These are phyloP conservation scores for Sistotremastrum suecicum DNA, from an alignment of 768 basidiomycete genomes.

Conservation along the genomic window DNA sequence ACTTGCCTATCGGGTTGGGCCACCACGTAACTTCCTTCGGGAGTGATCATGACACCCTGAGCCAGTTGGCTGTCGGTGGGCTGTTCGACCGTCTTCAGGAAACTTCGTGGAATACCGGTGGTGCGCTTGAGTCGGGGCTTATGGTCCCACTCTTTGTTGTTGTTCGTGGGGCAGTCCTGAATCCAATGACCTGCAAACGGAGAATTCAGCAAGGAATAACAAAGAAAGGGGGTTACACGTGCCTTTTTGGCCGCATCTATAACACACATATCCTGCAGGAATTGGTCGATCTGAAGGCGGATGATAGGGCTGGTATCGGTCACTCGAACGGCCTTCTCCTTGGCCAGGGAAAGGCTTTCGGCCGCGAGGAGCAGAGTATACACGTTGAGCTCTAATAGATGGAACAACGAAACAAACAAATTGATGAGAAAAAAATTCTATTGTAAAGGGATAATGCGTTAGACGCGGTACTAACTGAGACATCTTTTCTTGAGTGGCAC, in stretches of 20 bases:
- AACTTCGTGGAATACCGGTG: conserved; percentile 95
- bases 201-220: neutral
- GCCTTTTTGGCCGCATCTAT: conserved; percentile 97
- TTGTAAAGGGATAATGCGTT: conserved; percentile 42
- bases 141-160: conserved; percentile 88
- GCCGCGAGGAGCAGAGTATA: conserved; percentile 51
- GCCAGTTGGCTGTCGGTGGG: conserved; percentile 57
- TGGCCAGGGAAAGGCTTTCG: conserved; percentile 39
- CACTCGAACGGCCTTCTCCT: conserved; percentile 40
- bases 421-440: conserved; percentile 62
- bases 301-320: conserved; percentile 33
- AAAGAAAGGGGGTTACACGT: neutral
- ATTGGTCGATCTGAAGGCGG: conserved; percentile 59
- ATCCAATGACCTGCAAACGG: conserved; percentile 84
- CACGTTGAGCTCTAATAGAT: conserved; percentile 47
- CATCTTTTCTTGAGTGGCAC: conserved; percentile 99
- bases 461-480: conserved; percentile 81
- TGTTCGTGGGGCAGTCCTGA: conserved; percentile 96
- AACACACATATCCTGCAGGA: conserved; percentile 94
- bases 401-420: conserved; percentile 21
- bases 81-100: conserved; percentile 91
- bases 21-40: conserved; percentile 95
- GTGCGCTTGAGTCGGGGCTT: conserved; percentile 93
- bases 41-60: conserved; percentile 95
- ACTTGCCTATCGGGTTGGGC: conserved; percentile 93